Percentiles rank a stretch among this genome's conserved stretches.
Conservation (phyloP, 108 stramenopile genomes). For the Skeletonema costatum region DNA sequence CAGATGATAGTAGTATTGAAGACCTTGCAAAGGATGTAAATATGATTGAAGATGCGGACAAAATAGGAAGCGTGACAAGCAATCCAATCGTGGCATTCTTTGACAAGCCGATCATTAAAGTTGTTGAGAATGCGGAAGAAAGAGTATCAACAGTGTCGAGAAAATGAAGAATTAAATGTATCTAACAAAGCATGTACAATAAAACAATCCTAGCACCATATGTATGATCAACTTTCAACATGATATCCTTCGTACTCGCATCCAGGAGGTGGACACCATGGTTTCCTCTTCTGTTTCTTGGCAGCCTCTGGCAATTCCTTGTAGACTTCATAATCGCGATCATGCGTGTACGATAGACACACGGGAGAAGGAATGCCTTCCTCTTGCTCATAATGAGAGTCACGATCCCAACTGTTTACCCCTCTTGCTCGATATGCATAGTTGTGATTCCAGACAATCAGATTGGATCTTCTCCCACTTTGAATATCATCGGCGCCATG, state of each 20-base stretch:
- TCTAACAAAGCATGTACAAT: not conserved
- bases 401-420: not conserved
- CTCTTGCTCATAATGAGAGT: slow-evolving; percentile 13
- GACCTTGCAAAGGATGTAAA: not conserved
- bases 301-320: slow-evolving; percentile 11
- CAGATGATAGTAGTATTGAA: not conserved
- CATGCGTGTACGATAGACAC: slow-evolving; percentile 25
- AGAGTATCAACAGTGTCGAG: not conserved
- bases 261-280: slow-evolving; percentile 25
- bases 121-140: not conserved
- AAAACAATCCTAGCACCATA: not conserved
- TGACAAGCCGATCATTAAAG: not conserved
- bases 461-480: slow-evolving; percentile 32
- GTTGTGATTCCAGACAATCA: slow-evolving; percentile 53
- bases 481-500: slow-evolving; percentile 57
- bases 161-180: not conserved
- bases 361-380: slow-evolving; percentile 1
- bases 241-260: slow-evolving; percentile 23
- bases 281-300: not conserved
- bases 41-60: not conserved
- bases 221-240: not conserved
- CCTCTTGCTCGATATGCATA: not conserved
- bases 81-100: not conserved
- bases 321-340: slow-evolving; percentile 25
- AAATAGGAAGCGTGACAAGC: not conserved